Evolutionary conservation across 2,329 filamentous ascomycete species (phyloP).

Genomic region (Colletotrichum aenigma): DNA sequence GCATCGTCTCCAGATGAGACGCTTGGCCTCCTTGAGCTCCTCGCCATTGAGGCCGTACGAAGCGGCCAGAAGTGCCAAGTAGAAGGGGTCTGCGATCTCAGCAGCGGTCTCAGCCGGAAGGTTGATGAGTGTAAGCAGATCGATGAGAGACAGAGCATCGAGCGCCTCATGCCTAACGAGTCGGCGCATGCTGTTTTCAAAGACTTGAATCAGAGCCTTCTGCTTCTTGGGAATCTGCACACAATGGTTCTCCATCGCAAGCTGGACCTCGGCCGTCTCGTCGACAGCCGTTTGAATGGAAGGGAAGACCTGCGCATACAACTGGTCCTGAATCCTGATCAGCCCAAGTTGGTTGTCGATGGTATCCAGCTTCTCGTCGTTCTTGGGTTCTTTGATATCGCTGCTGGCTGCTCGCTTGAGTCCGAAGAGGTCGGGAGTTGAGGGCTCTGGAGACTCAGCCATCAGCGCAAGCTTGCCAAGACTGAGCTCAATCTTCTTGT

Average conservation of each 20-base stretch:
- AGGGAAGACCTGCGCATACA: constrained; percentile 74
- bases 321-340: constrained; percentile 77
- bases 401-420: constrained; percentile 40
- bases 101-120: constrained; percentile 52
- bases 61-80: constrained; percentile 69
- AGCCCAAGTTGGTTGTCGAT: constrained; percentile 70
- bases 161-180: constrained; percentile 77
- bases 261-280: constrained; percentile 74
- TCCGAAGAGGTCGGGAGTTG: constrained; percentile 21
- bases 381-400: constrained; percentile 39
- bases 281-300: constrained; percentile 78
- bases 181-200: constrained; percentile 72
- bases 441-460: constrained; percentile 56
- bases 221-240: constrained; percentile 60
- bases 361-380: constrained; percentile 50
- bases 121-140: constrained; percentile 77
- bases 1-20: constrained; percentile 84
- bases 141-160: constrained; percentile 68
- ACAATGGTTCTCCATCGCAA: constrained; percentile 74
- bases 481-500: constrained; percentile 90
- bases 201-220: constrained; percentile 70
- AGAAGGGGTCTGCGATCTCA: constrained; percentile 72
- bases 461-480: constrained; percentile 82
- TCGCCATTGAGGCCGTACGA: constrained; percentile 59
- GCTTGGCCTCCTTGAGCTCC: constrained; percentile 62